Evolutionary conservation across 75 land plant species (phyloP).

Genomic region (Pinus albicaulis): DNA sequence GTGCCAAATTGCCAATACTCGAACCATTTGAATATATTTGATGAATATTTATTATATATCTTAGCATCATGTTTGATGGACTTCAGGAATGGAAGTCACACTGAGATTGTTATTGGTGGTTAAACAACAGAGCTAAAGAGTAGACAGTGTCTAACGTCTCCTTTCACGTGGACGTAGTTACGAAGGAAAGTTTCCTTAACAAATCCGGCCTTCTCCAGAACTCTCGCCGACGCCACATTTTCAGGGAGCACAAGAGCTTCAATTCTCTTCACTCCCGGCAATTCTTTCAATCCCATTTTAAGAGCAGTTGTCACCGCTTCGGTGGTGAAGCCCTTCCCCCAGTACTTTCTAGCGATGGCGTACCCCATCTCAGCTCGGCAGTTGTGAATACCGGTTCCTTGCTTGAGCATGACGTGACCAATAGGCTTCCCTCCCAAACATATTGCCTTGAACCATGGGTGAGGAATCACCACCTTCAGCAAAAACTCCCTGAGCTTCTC

Average conservation of each 20-base stretch:
- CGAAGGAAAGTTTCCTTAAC: conserved; percentile 28
- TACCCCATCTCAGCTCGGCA: conserved; percentile 52
- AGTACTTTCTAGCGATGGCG: conserved; percentile 35
- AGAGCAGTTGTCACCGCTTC: conserved; percentile 41
- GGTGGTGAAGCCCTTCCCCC: conserved; percentile 52
- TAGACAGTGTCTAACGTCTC: not conserved
- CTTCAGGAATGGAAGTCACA: too few relatives aligned
- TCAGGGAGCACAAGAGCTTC: conserved; percentile 45
- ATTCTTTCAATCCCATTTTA: conserved; percentile 24
- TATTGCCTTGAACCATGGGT: conserved; percentile 53
- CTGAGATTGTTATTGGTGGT: too few relatives aligned
- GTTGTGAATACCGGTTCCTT: not conserved
- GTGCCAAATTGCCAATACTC: too few relatives aligned
- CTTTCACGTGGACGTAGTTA: conserved; percentile 37
- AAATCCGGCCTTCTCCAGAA: conserved; percentile 61
- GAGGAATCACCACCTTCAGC: conserved; percentile 18
- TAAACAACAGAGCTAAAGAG: not conserved
- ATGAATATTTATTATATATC: too few relatives aligned
- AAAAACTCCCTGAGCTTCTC: conserved; percentile 27
- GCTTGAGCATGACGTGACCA: not conserved
- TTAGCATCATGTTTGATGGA: too few relatives aligned
- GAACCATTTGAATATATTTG: too few relatives aligned
- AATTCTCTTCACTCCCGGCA: conserved; percentile 28
- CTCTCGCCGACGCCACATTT: conserved; percentile 44
- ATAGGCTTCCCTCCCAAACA: conserved; percentile 23